phyloP scores from a whole-genome alignment of 2,329 filamentous ascomycete genomes.

The Cadophora malorum region DNA sequence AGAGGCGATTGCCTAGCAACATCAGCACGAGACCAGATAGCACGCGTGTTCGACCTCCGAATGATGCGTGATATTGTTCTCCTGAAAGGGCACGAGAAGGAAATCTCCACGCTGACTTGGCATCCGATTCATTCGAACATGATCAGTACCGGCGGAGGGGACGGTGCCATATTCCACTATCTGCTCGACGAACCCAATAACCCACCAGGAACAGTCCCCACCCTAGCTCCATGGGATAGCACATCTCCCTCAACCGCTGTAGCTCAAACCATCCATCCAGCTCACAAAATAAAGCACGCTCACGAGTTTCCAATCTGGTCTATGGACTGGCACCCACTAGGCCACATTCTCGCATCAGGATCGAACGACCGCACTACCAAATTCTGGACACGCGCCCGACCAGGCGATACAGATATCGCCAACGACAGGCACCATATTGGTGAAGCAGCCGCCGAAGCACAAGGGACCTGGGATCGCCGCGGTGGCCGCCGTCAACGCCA shows the following conservation, averaged over 20 bases:
- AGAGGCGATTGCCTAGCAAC: conserved; percentile 88
- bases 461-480: conserved; percentile 90
- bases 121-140: conserved; percentile 91
- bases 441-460: conserved; percentile 88
- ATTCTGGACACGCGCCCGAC: conserved; percentile 92
- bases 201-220: conserved; percentile 72
- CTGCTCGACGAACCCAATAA: conserved; percentile 94
- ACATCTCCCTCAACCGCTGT: conserved; percentile 80
- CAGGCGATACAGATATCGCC: conserved; percentile 83
- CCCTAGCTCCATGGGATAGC: conserved; percentile 83
- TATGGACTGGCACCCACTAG: conserved; percentile 95
- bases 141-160: conserved; percentile 87
- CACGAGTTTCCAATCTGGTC: conserved; percentile 98
- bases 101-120: conserved; percentile 91
- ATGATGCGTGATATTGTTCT: conserved; percentile 99
- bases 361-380: conserved; percentile 96
- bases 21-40: conserved; percentile 90
- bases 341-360: conserved; percentile 92
- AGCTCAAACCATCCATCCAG: conserved; percentile 89
- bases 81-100: conserved; percentile 93
- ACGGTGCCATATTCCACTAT: conserved; percentile 91
- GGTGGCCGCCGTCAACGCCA: conserved; percentile 79
- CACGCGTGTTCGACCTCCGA: conserved; percentile 90
- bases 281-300: conserved; percentile 84
- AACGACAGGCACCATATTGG: conserved; percentile 96